phyloP scores from a whole-genome alignment of 2,329 filamentous ascomycete genomes.

The Xylaria sp. region DNA sequence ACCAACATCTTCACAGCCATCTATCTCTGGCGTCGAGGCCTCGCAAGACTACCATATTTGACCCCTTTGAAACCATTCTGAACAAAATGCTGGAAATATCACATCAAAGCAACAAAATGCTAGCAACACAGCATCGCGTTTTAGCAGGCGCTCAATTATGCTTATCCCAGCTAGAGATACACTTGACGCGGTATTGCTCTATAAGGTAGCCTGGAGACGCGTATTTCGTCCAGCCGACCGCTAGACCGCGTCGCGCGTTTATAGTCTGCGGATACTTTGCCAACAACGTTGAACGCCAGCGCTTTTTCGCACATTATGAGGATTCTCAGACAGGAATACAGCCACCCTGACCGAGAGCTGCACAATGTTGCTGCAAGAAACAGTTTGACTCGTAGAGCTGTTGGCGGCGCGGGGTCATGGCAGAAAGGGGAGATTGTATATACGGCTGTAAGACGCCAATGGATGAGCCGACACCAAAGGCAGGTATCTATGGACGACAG shows the following conservation, averaged over 20 bases:
- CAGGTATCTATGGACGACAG: not conserved
- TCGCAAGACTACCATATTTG: not conserved
- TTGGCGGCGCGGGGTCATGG: not conserved
- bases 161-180: not conserved
- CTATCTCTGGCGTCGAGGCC: not conserved
- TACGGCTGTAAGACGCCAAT: constrained; percentile 23
- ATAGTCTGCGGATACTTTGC: not conserved
- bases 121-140: too few species aligned
- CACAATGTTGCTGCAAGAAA: constrained; percentile 79
- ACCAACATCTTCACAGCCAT: not conserved
- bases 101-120: too few species aligned
- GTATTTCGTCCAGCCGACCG: constrained; percentile 25
- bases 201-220: constrained; percentile 33
- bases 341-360: constrained; percentile 73
- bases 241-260: not conserved
- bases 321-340: constrained; percentile 51
- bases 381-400: constrained; percentile 73
- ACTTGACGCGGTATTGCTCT: constrained; percentile 32
- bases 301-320: constrained; percentile 17
- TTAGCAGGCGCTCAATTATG: too few species aligned
- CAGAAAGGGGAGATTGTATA: not conserved
- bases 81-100: not conserved
- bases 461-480: constrained; percentile 8
- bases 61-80: not conserved
- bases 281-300: not conserved